These are phyloP conservation scores for Leccinum sublutescens DNA, from an alignment of 768 basidiomycete species.

Conservation along the genomic window DNA sequence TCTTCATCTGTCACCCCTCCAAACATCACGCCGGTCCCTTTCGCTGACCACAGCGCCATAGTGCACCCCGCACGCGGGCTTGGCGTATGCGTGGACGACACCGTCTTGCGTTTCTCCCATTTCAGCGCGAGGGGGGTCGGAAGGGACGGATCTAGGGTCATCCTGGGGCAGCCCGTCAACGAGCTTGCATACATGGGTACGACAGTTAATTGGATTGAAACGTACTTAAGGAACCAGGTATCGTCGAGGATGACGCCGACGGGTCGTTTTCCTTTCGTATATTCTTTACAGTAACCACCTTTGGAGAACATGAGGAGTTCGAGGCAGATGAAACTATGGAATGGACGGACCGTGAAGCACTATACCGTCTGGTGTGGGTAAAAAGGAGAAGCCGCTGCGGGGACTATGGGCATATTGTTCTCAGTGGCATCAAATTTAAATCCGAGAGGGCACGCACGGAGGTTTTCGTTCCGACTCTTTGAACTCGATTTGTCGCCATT, in stretches of 20 bases:
- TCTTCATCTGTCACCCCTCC: slow-evolving; percentile 91
- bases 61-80: slow-evolving; percentile 77
- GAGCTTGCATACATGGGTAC: not conserved
- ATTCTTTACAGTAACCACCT: slow-evolving; percentile 94
- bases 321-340: not conserved
- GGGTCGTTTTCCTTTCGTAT: slow-evolving; percentile 78
- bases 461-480: slow-evolving; percentile 69
- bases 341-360: slow-evolving; percentile 62
- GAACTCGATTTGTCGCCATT: slow-evolving; percentile 78
- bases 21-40: slow-evolving; percentile 73
- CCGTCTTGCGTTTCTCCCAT: slow-evolving; percentile 86
- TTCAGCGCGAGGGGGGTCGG: slow-evolving; percentile 50
- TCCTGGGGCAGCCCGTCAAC: slow-evolving; percentile 22
- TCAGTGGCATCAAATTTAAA: not conserved
- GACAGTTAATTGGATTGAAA: not conserved
- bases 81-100: slow-evolving; percentile 55
- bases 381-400: slow-evolving; percentile 82
- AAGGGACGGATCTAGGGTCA: slow-evolving; percentile 30
- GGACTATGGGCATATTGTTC: slow-evolving; percentile 40
- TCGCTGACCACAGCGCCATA: slow-evolving; percentile 76
- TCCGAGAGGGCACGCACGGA: slow-evolving; percentile 45
- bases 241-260: slow-evolving; percentile 88
- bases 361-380: slow-evolving; percentile 75
- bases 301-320: not conserved
- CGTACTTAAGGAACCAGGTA: slow-evolving; percentile 81